Evolutionary conservation across 2,329 filamentous ascomycete genomes (phyloP).

Genomic region (Pseudogymnoascus sp.): DNA sequence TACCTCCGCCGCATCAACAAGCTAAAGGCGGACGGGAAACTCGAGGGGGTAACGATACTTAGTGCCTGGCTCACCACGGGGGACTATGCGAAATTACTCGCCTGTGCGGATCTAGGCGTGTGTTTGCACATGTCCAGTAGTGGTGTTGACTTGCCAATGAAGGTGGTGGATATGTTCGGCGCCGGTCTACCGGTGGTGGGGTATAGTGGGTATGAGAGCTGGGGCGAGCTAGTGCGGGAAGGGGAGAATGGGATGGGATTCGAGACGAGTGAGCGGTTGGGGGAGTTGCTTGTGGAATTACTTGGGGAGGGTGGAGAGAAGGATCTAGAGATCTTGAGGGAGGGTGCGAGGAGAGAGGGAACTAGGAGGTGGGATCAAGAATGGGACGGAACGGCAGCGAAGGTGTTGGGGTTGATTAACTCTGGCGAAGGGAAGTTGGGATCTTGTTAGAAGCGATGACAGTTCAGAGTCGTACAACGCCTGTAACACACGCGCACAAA

Average conservation of each 20-base stretch:
- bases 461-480: not conserved
- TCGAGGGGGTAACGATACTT: conserved; percentile 61
- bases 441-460: not conserved
- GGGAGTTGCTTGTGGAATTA: conserved; percentile 52
- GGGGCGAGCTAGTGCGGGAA: conserved; percentile 82
- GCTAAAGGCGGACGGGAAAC: conserved; percentile 51
- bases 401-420: conserved; percentile 47
- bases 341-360: conserved; percentile 67
- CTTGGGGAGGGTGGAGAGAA: conserved; percentile 45
- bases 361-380: conserved; percentile 79
- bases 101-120: conserved; percentile 78
- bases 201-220: conserved; percentile 78
- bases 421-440: not conserved
- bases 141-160: conserved; percentile 95
- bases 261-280: conserved; percentile 57
- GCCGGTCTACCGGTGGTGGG: conserved; percentile 83
- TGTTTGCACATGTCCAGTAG: conserved; percentile 89
- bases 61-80: conserved; percentile 79
- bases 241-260: conserved; percentile 83
- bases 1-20: conserved; percentile 60
- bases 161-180: conserved; percentile 98
- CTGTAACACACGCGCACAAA: not conserved
- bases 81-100: conserved; percentile 78
- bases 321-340: conserved; percentile 52
- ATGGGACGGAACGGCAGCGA: conserved; percentile 77